These are phyloP conservation scores for Pseudonitzschia delicatissima DNA, from an alignment of 108 stramenopile genomes.

Conservation along the genomic window DNA sequence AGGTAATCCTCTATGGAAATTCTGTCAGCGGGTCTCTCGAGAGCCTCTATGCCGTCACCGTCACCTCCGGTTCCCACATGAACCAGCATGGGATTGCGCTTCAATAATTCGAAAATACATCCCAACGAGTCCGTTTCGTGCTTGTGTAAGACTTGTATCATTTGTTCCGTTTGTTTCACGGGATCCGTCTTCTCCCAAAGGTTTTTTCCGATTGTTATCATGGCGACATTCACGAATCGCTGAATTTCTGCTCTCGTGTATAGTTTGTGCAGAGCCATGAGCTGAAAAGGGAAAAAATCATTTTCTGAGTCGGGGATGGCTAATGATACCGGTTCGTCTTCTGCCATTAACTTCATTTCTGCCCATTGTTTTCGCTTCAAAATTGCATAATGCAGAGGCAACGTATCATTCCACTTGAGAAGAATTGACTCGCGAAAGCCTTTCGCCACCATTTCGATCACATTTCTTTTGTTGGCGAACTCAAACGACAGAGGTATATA, in stretches of 20 bases:
- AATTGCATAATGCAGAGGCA: constrained; percentile 33
- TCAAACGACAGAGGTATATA: constrained; percentile 29
- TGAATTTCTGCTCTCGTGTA: constrained; percentile 10
- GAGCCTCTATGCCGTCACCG: not conserved
- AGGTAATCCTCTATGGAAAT: not conserved
- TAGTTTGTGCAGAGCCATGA: constrained; percentile 29
- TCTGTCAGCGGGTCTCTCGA: not conserved
- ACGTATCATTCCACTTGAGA: constrained; percentile 31
- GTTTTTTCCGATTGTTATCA: not conserved
- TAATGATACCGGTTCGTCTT: constrained; percentile 25
- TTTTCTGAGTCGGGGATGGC: constrained; percentile 15
- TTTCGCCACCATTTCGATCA: constrained; percentile 50
- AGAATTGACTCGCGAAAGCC: constrained; percentile 50
- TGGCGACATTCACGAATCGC: constrained; percentile 20
- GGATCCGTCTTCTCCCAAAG: constrained; percentile 3
- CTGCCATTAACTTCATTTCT: constrained; percentile 25
- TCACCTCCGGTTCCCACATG: not conserved
- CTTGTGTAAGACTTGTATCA: constrained; percentile 9
- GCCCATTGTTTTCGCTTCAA: constrained; percentile 23
- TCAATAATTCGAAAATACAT: constrained; percentile 24
- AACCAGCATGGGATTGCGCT: constrained; percentile 26
- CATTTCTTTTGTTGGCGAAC: constrained; percentile 29
- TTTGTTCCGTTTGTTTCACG: constrained; percentile 11
- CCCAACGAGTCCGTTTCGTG: constrained; percentile 20
- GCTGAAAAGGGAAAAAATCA: constrained; percentile 36